phyloP scores from a whole-genome alignment of 192 early-diverging fungal species.

The Coemansia sp. region DNA sequence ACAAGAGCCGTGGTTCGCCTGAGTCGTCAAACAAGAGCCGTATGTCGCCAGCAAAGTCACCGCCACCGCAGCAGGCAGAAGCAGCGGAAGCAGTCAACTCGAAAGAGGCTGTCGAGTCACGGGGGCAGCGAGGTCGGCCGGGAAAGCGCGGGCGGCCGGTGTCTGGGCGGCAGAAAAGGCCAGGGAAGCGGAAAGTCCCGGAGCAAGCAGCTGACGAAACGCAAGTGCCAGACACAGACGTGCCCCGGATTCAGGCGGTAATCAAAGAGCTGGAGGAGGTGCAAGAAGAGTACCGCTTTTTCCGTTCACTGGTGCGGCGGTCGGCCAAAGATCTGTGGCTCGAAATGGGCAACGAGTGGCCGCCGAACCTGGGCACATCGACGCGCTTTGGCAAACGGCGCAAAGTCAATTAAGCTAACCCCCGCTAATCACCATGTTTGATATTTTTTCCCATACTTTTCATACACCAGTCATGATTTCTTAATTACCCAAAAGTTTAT shows the following conservation, averaged over 20 bases:
- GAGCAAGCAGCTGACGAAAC: neutral
- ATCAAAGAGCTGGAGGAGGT: constrained; percentile 36
- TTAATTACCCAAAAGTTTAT: neutral
- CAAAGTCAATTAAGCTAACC: constrained; percentile 17
- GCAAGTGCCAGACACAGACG: neutral
- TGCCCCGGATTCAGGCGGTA: constrained; percentile 10
- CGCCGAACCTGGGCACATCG: constrained; percentile 26
- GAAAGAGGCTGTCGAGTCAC: neutral
- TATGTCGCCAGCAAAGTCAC: neutral
- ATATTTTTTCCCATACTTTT: constrained; percentile 1
- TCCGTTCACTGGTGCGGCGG: constrained; percentile 22
- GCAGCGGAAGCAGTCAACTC: neutral
- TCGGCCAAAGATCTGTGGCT: constrained; percentile 50
- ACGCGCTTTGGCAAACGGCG: constrained; percentile 49
- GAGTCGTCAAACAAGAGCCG: neutral
- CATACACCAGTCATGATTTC: too few species aligned
- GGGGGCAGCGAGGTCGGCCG: too few species aligned
- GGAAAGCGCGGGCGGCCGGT: too few species aligned
- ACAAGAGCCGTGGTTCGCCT: neutral
- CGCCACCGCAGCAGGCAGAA: neutral
- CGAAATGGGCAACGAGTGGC: constrained; percentile 52
- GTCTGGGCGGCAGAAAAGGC: neutral
- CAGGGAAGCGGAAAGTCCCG: neutral
- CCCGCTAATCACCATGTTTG: neutral
- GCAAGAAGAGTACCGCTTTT: constrained; percentile 40